Evolutionary conservation across 768 basidiomycete genomes (phyloP), one percentile per base, ranked within the genome.

Genomic region (Boletales sp.): DNA sequence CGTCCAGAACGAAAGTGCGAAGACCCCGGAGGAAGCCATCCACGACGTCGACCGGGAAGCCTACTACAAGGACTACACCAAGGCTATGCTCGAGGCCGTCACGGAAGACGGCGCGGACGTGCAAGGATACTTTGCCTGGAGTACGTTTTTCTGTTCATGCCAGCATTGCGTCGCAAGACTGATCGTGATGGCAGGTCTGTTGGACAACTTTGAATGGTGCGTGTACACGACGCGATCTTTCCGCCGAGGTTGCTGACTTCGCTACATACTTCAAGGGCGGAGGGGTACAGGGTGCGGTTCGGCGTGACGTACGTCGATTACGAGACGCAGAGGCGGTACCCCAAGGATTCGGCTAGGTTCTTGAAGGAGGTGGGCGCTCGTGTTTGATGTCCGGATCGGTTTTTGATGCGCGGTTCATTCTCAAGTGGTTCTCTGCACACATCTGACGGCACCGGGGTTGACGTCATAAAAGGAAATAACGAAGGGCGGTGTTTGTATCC

Each of bases 221-320:
- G 24, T 5, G 24, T 24, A 5, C 30, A 14, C 39, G n/a, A n/a
- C n/a, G n/a, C n/a, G n/a, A n/a, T n/a, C n/a, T n/a, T n/a, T n/a
- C n/a, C n/a, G n/a, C n/a, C n/a, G n/a, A n/a, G n/a, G n/a, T n/a
- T n/a, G n/a, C n/a, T n/a, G n/a, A n/a, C n/a, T n/a, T n/a, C n/a
- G n/a, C n/a, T n/a, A n/a, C n/a, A n/a, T n/a, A n/a, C n/a, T n/a
- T n/a, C 17, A 13, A 70, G 65, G 84, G 84, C 85, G 21, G 85
- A 86, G 51, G 84, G 86, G 19, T 86, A 86, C 56, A 65, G 61
- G 24, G 83, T 83, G 5, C 81, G 86, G 4, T 88, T 88, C 60
- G 86, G 86, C 49, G 75, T 85, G 50, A 87, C 84, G 12, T 84
- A 87, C 58, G 84, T 88, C 48, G 82, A 88, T 66, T 87, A 86